Evolutionary conservation across 2,329 filamentous ascomycete genomes (phyloP).

Genomic region (Pseudogymnoascus sp.): DNA sequence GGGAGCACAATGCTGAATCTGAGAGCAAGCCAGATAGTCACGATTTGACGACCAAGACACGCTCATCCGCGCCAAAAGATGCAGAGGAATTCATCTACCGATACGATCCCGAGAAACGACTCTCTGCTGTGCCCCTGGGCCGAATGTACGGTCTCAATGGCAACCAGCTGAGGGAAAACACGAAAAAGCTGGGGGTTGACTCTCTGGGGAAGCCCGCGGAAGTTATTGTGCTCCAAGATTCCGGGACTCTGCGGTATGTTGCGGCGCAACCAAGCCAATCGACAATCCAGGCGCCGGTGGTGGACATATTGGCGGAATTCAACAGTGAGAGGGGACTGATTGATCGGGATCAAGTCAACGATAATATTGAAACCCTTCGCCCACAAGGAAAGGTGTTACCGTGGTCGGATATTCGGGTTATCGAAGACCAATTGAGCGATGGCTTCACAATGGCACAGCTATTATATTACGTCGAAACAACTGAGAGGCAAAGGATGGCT

Average conservation of each 20-base stretch:
- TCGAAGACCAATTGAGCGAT: conserved; percentile 22
- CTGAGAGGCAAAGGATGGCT: not conserved
- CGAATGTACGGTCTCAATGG: conserved; percentile 20
- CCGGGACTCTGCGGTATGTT: conserved; percentile 13
- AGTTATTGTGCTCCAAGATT: conserved; percentile 27
- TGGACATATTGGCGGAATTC: conserved; percentile 26
- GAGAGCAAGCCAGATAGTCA: not conserved
- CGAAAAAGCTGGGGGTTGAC: conserved; percentile 17
- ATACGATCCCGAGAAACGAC: not conserved
- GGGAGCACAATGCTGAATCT: not conserved
- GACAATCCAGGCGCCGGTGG: conserved; percentile 14
- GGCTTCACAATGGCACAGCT: conserved; percentile 26
- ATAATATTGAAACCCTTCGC: conserved; percentile 25
- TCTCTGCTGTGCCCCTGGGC: not conserved
- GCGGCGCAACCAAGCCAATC: not conserved
- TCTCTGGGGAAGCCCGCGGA: conserved; percentile 22
- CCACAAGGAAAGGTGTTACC: conserved; percentile 18
- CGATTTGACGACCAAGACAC: not conserved
- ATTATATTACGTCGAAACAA: conserved; percentile 19
- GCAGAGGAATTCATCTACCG: not conserved
- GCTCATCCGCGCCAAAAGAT: not conserved
- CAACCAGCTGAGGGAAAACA: conserved; percentile 17
- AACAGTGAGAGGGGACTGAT: conserved; percentile 24
- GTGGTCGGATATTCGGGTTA: conserved; percentile 22
- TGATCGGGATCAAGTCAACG: conserved; percentile 20